phyloP scores from a whole-genome alignment of 1,284 basidiomycete species.

The Tilletia walkeri region DNA sequence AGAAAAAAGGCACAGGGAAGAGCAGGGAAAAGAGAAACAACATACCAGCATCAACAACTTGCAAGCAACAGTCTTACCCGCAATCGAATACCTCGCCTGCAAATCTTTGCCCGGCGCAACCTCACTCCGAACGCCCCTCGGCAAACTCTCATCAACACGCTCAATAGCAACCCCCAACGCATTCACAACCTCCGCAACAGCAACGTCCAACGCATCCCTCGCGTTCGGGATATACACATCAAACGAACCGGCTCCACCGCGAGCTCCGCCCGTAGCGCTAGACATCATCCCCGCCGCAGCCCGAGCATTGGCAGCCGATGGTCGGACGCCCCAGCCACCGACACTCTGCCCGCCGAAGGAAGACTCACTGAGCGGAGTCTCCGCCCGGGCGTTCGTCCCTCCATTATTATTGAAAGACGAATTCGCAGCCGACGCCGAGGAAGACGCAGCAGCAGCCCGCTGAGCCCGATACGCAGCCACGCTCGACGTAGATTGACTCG shows the following conservation, averaged over 20 bases:
- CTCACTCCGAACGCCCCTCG: slow-evolving; percentile 59
- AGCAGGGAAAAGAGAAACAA: slow-evolving; percentile 37
- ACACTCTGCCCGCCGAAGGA: slow-evolving; percentile 11
- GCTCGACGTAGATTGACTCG: slow-evolving; percentile 28
- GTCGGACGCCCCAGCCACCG: slow-evolving; percentile 18
- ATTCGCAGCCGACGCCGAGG: too few species aligned
- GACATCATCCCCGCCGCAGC: slow-evolving; percentile 20
- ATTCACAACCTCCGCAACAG: slow-evolving; percentile 74
- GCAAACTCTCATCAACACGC: slow-evolving; percentile 73
- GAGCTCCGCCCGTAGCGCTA: slow-evolving; percentile 28
- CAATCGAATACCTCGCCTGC: slow-evolving; percentile 75
- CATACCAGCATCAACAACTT: slow-evolving; percentile 69
- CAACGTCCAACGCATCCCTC: slow-evolving; percentile 75
- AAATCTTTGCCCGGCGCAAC: slow-evolving; percentile 72
- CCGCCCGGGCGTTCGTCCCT: background rate
- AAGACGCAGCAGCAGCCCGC: background rate
- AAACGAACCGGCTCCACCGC: background rate
- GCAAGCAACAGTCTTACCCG: slow-evolving; percentile 67
- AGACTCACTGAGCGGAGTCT: slow-evolving; percentile 5
- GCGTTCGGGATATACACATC: slow-evolving; percentile 68
- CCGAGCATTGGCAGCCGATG: slow-evolving; percentile 23
- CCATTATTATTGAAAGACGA: background rate
- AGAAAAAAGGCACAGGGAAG: slow-evolving; percentile 30
- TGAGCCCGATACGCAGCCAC: slow-evolving; percentile 38
- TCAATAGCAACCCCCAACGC: slow-evolving; percentile 70